Evolutionary conservation across 2,329 filamentous ascomycete genomes (phyloP), one percentile per base, ranked within the genome.

Genomic region (Aspergillus intermedius): DNA sequence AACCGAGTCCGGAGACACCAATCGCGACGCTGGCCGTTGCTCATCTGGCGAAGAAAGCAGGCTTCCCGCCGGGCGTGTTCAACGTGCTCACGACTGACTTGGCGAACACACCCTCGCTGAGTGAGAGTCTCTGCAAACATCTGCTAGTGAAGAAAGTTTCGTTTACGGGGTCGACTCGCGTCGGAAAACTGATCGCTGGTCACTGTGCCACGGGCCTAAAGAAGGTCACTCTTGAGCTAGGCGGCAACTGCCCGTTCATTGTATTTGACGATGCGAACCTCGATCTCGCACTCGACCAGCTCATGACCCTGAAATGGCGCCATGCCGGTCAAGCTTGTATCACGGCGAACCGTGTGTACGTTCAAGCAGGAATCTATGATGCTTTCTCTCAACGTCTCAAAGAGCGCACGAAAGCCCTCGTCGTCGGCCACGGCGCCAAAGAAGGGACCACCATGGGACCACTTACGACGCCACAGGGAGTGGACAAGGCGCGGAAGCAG

Each of bases 1-100:
- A 88, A 68, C 83, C 85, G 2, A 84, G 81, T 3, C 84, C 84
- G 0, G 84, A 88, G 64, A 83, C 80, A 1, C 80, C 81, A 0
- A 71, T 83, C 30, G 78, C 77, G 2, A 75, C 78, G 0, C 64
- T 83, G 13, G 72, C 75, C 2, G 61, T 83, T n/a, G 80, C 60
- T 1, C 55, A 71, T 37, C 64, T 84, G 28, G 79, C 80, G 9
- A 65, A 71, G 42, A 66, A 75, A 42, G 79, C 79, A 3, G 79
- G 79, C 1, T 79, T 84, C 50, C 77, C 79, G 0, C 74, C 77
- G 13, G 82, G 81, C 3, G 79, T 80, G 4, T 73, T 84, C 47
- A 83, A 77, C 51, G 79, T 84, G 3, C 62, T 84, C 48, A 83
- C 81, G 0, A 84, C 71, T 0, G 66, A 68, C 30, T 51, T 72